These are phyloP conservation scores for Chlorella sp. DNA, from an alignment of 139 green algal genomes.

Conservation along the genomic window DNA sequence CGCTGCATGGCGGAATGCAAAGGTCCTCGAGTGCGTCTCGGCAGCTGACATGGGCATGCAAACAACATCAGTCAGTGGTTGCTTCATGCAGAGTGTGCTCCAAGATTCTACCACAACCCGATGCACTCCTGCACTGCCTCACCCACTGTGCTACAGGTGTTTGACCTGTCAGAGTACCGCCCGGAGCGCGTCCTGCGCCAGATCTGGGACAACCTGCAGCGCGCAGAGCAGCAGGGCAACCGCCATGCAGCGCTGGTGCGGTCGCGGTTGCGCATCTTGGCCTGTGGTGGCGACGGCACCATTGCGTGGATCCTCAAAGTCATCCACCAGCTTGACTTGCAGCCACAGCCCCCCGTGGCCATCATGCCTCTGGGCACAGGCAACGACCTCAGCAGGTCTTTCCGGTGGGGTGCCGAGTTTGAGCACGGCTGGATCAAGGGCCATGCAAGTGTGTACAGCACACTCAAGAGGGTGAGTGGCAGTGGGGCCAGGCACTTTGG, in stretches of 20 bases:
- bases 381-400: slow-evolving; percentile 65
- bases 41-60: too few species aligned
- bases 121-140: too few species aligned
- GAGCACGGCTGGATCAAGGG: slow-evolving; percentile 43
- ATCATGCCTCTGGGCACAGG: slow-evolving; percentile 84
- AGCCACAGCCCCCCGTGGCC: slow-evolving; percentile 59
- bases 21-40: too few species aligned
- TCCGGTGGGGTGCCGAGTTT: slow-evolving; percentile 72
- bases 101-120: too few species aligned
- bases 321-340: slow-evolving; percentile 58
- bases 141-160: slow-evolving; percentile 73
- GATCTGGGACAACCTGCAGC: slow-evolving; percentile 62
- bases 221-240: slow-evolving; percentile 42
- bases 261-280: slow-evolving; percentile 64
- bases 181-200: slow-evolving; percentile 59
- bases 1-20: too few species aligned
- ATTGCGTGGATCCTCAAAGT: slow-evolving; percentile 60
- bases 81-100: too few species aligned
- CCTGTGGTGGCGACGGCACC: slow-evolving; percentile 60
- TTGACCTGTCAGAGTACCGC: slow-evolving; percentile 61
- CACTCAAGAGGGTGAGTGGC: slow-evolving; percentile 46
- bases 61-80: too few species aligned
- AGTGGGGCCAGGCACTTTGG: too few species aligned
- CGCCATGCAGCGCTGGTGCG: slow-evolving; percentile 33
- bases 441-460: slow-evolving; percentile 53